A percentile compares a stretch with the other conserved stretches of the same genome.
phyloP scores from a whole-genome alignment of 1,139 yeast genomes.

The Geotrichum carabidarum region DNA sequence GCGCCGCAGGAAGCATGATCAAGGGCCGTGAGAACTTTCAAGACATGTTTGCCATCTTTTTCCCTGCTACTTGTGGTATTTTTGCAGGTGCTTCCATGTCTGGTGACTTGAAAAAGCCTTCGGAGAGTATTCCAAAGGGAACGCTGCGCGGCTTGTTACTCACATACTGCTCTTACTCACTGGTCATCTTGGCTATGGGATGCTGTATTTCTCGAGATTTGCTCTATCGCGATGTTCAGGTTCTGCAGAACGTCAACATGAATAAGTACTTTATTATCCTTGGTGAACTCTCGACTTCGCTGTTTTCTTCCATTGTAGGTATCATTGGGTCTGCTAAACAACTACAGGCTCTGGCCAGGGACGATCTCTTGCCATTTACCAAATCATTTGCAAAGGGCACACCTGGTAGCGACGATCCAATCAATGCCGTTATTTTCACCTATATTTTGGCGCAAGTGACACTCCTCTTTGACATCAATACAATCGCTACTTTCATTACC shows the following conservation, averaged over 20 bases:
- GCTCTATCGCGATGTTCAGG: constrained; percentile 70
- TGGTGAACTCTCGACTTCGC: constrained; percentile 85
- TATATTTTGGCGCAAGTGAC: constrained; percentile 81
- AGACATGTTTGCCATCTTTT: constrained; percentile 86
- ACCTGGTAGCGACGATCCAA: constrained; percentile 45
- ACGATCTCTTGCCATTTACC: constrained; percentile 74
- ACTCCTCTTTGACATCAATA: constrained; percentile 82
- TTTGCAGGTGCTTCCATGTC: constrained; percentile 99
- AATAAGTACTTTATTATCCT: constrained; percentile 66
- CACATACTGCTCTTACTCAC: constrained; percentile 67
- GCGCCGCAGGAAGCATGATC: constrained; percentile 85
- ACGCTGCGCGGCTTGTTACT: constrained; percentile 74
- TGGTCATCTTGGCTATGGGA: constrained; percentile 77
- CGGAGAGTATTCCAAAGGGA: constrained; percentile 84
- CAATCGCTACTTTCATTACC: constrained; percentile 89
- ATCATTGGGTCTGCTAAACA: constrained; percentile 90
- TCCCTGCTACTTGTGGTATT: constrained; percentile 97
- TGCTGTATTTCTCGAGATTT: constrained; percentile 72
- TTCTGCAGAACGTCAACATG: constrained; percentile 73
- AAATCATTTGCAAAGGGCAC: constrained; percentile 52
- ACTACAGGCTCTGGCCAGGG: constrained; percentile 85
- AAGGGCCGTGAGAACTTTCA: constrained; percentile 67
- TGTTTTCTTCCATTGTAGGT: constrained; percentile 91
- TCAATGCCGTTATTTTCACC: constrained; percentile 62
- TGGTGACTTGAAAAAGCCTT: constrained; percentile 83